phyloP scores from a whole-genome alignment of 2,329 filamentous ascomycete species.

The Geoglossum cookeanum region DNA sequence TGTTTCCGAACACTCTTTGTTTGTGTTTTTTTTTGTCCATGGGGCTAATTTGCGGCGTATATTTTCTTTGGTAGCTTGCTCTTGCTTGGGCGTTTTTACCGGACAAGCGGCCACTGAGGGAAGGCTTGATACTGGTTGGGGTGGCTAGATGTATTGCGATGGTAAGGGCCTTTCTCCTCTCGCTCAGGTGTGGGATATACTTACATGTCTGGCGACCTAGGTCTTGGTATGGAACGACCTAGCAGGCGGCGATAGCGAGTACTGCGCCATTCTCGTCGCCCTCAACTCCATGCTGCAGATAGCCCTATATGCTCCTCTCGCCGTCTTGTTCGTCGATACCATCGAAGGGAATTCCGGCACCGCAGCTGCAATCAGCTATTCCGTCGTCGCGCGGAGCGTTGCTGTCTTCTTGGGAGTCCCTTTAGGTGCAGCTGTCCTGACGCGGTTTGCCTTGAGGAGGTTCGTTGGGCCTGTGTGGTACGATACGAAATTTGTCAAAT shows the following conservation, averaged over 20 bases:
- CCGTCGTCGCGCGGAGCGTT: conserved; percentile 56
- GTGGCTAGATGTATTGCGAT: conserved; percentile 78
- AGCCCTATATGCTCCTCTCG: conserved; percentile 50
- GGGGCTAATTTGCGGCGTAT: neutral
- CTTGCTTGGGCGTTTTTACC: conserved; percentile 32
- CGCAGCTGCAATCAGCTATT: conserved; percentile 26
- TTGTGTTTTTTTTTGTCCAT: neutral
- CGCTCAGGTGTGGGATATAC: neutral
- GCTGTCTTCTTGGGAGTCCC: conserved; percentile 75
- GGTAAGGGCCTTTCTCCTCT: conserved; percentile 25
- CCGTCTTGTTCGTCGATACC: conserved; percentile 49
- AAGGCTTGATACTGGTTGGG: conserved; percentile 64
- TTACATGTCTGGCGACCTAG: neutral
- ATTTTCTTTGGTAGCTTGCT: conserved; percentile 22
- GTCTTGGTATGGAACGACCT: conserved; percentile 56
- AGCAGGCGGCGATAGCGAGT: conserved; percentile 59
- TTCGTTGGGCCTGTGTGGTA: conserved; percentile 42
- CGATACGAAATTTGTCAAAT: conserved; percentile 46
- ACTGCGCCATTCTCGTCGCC: conserved; percentile 64
- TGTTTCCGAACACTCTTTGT: neutral
- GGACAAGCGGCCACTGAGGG: conserved; percentile 29
- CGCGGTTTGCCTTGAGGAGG: conserved; percentile 41
- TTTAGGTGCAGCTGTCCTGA: conserved; percentile 56
- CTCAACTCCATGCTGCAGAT: conserved; percentile 60
- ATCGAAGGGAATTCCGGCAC: conserved; percentile 29